phyloP scores from a whole-genome alignment of 345 rosid species.

The Passiflora organensis region DNA sequence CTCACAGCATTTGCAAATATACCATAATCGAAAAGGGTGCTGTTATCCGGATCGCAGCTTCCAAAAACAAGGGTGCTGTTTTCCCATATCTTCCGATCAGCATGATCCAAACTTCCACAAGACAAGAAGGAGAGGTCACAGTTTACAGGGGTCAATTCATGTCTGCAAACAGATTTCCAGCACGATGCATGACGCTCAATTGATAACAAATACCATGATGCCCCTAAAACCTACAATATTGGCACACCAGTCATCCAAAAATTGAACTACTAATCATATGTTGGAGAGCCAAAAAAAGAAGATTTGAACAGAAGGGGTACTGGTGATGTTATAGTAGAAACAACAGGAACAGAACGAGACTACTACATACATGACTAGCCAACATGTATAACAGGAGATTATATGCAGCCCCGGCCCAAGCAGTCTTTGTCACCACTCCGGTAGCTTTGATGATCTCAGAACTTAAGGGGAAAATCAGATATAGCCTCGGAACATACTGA shows the following conservation, averaged over 20 bases:
- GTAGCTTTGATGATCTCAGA: constrained; percentile 60
- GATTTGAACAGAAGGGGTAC: neutral
- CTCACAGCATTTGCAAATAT: constrained; percentile 56
- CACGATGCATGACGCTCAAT: constrained; percentile 69
- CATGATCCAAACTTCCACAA: constrained; percentile 35
- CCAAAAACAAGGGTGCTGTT: constrained; percentile 50
- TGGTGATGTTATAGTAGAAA: neutral
- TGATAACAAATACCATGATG: constrained; percentile 81
- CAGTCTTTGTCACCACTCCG: constrained; percentile 80
- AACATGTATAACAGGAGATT: constrained; percentile 74
- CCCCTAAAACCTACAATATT: constrained; percentile 62
- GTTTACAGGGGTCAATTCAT: constrained; percentile 28
- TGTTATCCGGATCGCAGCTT: constrained; percentile 43
- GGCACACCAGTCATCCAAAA: neutral
- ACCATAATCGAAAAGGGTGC: constrained; percentile 42
- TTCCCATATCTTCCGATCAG: constrained; percentile 42
- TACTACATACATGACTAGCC: constrained; percentile 78
- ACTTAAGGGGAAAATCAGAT: constrained; percentile 71
- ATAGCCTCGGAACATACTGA: constrained; percentile 69
- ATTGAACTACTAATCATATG: too few relatives aligned
- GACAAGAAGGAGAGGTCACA: constrained; percentile 52
- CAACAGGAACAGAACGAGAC: neutral
- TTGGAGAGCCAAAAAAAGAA: neutral
- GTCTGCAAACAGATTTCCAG: constrained; percentile 65
- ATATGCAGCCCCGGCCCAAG: constrained; percentile 97